phyloP scores from a whole-genome alignment of 2,329 filamentous ascomycete genomes.

The Cercospora canescens region DNA sequence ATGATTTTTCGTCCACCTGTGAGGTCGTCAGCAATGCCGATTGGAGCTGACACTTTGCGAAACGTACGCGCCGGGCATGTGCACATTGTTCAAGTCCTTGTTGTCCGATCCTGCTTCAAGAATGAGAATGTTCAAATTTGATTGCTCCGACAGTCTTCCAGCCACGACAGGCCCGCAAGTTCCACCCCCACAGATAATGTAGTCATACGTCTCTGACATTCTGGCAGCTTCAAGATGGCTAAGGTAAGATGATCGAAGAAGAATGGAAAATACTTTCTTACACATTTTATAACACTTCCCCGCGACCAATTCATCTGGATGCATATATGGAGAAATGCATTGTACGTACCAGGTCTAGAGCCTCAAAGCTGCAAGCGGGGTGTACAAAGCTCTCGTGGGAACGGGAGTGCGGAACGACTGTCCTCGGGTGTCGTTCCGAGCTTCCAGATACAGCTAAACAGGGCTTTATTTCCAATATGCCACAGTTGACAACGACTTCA shows the following conservation, averaged over 20 bases:
- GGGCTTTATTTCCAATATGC: constrained; percentile 1
- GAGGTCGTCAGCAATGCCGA: neutral
- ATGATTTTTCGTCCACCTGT: constrained; percentile 45
- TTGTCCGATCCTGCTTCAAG: constrained; percentile 30
- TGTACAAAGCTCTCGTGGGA: neutral
- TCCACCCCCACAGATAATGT: constrained; percentile 29
- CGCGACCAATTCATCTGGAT: neutral
- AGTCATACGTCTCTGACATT: constrained; percentile 29
- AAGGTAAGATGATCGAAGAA: neutral
- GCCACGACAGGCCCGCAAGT: constrained; percentile 30
- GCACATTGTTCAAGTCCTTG: constrained; percentile 46
- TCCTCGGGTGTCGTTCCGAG: constrained; percentile 11
- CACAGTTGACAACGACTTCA: neutral
- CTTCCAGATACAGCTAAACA: neutral
- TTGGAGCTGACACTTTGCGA: neutral
- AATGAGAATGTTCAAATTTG: constrained; percentile 28
- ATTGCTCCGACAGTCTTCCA: constrained; percentile 29
- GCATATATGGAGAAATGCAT: neutral
- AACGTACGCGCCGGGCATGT: constrained; percentile 45
- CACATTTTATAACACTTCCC: neutral
- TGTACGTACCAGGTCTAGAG: constrained; percentile 1
- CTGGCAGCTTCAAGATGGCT: neutral
- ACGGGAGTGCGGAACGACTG: constrained; percentile 4
- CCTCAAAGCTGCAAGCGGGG: constrained; percentile 5
- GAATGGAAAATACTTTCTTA: neutral